Base-by-base conservation (phyloP, 139 green algal genomes). In the Coelastrella sp. region DNA sequence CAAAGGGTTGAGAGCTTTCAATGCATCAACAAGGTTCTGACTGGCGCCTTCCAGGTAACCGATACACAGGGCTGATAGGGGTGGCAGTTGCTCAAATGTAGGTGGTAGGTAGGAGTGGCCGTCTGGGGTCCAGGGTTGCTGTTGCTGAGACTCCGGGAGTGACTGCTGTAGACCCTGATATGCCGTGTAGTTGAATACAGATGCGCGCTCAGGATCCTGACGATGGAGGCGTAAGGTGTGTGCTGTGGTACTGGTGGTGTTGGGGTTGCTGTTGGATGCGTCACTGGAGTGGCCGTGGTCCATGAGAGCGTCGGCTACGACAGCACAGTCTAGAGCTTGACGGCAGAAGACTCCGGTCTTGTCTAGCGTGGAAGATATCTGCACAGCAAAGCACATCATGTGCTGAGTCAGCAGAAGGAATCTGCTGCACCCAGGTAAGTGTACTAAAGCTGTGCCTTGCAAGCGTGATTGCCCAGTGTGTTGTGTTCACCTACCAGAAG, bases 331-430 rank as follows among this genome's bases (percentile, higher is more conserved):
- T 23, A 90, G 75, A 10, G 68, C 68, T 58, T 90, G 74, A 10
- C 86, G 86, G 23, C 86, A 90, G 60, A 90, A 90, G 11, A 90
- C 32, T 5, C 86, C 86, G 4, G 74, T 84, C 23, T 90, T 90
- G 75, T 90, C 86, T 10, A 90, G 60, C 2, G 74, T 85, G 6
- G 74, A 3, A 8, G 86, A 68, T 16, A 84, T 64, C 86, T 90
- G 75, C 5, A 11, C 3, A 77, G 61, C 58, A 56, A 7, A 14
- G 23, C 7, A 80, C 23, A 60, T 4, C 58, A 71, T 73, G 79
- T 73, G 79, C 73, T 10, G 7, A n/a, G 8, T 10, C 61, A 19
- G 11, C 61, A 71, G 32, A 47, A 47, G 32, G 32, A 47, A 47
- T 47, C 32, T 47, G 32, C 32, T 47, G 32, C 32, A 47, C 32